Percentiles rank a stretch among this genome's conserved stretches.
Evolutionary conservation across 2,329 filamentous ascomycete species (phyloP).

Genomic region (Ceratocystis colombiana): DNA sequence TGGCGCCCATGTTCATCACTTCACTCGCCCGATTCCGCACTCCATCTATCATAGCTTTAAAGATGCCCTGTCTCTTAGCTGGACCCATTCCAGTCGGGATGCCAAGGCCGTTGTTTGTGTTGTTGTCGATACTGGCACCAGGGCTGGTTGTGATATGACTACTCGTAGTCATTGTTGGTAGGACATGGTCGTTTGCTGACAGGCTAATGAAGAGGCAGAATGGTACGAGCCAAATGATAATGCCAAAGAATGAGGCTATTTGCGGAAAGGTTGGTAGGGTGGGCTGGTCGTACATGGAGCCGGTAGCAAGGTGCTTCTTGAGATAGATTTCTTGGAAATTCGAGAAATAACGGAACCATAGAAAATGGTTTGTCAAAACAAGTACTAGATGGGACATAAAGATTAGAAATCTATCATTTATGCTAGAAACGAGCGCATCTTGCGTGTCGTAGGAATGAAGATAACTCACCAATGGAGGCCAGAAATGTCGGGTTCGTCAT

Average conservation of each 20-base stretch:
- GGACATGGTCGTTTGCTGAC: slow-evolving; percentile 85
- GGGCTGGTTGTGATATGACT: slow-evolving; percentile 35
- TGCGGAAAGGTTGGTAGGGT: slow-evolving; percentile 76
- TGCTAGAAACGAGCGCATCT: background rate
- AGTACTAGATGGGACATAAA: slow-evolving; percentile 45
- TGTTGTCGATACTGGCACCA: background rate
- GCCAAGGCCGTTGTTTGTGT: background rate
- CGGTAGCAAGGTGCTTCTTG: slow-evolving; percentile 34
- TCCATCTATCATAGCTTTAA: slow-evolving; percentile 53
- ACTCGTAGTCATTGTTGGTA: slow-evolving; percentile 78
- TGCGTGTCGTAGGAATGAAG: background rate
- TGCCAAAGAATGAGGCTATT: slow-evolving; percentile 89
- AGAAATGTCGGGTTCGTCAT: slow-evolving; percentile 81
- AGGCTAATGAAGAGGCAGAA: slow-evolving; percentile 92
- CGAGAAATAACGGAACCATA: slow-evolving; percentile 94
- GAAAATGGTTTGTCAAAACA: slow-evolving; percentile 81
- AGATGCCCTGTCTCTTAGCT: slow-evolving; percentile 51
- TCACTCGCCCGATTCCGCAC: slow-evolving; percentile 15
- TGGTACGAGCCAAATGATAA: slow-evolving; percentile 93
- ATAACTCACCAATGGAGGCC: slow-evolving; percentile 59
- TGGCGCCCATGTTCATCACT: slow-evolving; percentile 9
- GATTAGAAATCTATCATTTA: background rate
- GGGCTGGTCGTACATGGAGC: slow-evolving; percentile 51
- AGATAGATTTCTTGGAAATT: slow-evolving; percentile 48
- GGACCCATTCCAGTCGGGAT: background rate